Conservation (phyloP, 106 monocot species). For the Alisma plantagoaquatica region DNA sequence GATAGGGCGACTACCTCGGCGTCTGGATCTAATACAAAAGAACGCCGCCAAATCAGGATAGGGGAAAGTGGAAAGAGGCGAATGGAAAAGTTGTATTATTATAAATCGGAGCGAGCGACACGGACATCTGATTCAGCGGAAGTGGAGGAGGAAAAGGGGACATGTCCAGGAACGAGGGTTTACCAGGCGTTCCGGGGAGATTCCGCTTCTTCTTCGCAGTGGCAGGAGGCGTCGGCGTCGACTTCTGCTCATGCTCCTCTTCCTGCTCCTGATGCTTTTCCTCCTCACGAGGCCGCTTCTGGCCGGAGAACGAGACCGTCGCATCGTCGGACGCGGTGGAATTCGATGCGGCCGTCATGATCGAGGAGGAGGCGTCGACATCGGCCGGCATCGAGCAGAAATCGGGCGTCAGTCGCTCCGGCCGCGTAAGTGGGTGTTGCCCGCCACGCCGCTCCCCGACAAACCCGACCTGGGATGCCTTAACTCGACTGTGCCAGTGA, state of each 20-base stretch:
- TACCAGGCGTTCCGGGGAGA: constrained; percentile 6
- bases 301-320: not conserved
- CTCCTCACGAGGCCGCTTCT: not conserved
- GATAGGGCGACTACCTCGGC: constrained; percentile 8
- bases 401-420: too few species aligned
- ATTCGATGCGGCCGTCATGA: not conserved
- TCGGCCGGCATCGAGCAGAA: not conserved
- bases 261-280: too few species aligned
- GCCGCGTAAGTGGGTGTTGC: too few species aligned
- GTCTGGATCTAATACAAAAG: constrained; percentile 1
- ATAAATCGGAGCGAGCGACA: too few species aligned
- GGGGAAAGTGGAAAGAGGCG: too few species aligned
- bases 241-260: too few species aligned
- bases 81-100: too few species aligned
- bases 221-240: not conserved
- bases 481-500: too few species aligned
- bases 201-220: constrained; percentile 2
- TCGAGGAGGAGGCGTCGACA: not conserved
- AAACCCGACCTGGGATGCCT: too few species aligned
- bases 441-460: too few species aligned
- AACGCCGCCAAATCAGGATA: too few species aligned
- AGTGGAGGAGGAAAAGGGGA: not conserved
- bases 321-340: constrained; percentile 3
- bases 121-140: too few species aligned
- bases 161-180: not conserved